Conservation (phyloP, 371 early-diverging fungal species). For the Catenaria anguillulae region DNA sequence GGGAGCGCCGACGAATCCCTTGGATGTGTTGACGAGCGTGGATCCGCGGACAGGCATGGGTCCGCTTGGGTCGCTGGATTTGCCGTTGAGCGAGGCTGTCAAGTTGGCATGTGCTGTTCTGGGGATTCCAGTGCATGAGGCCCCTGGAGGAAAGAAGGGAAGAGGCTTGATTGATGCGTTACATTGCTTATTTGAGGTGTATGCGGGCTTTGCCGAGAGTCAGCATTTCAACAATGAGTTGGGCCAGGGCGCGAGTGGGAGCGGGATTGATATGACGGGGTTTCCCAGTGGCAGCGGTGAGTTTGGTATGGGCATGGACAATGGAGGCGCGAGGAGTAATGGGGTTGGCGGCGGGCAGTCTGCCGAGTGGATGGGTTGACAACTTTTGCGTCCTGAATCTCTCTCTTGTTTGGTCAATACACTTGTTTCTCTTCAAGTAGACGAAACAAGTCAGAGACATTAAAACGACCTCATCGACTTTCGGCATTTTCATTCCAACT, state of each 20-base stretch:
- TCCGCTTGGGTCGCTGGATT: constrained; percentile 18
- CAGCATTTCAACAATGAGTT: constrained; percentile 22
- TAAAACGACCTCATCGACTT: too few species aligned
- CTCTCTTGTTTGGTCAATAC: too few species aligned
- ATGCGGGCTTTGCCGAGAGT: constrained; percentile 30
- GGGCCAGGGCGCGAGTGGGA: background rate
- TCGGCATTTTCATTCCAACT: too few species aligned
- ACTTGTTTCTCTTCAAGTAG: too few species aligned
- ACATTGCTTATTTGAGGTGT: constrained; percentile 30
- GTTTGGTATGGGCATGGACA: too few species aligned
- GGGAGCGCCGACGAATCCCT: background rate
- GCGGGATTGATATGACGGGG: background rate
- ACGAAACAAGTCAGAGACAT: too few species aligned
- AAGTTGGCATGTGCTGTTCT: constrained; percentile 14
- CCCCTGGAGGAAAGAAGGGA: constrained; percentile 8
- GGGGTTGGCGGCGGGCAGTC: too few species aligned
- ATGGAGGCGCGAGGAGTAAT: too few species aligned
- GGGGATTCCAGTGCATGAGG: constrained; percentile 24
- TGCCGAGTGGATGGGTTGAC: too few species aligned
- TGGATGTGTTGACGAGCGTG: background rate
- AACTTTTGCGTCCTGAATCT: too few species aligned
- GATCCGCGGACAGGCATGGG: constrained; percentile 24
- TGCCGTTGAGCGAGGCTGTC: constrained; percentile 11
- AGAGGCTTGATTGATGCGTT: constrained; percentile 22
- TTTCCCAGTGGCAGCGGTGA: too few species aligned